Evolutionary conservation across 768 basidiomycete genomes (phyloP), one percentile per base, ranked within the genome.

Genomic region (Lentinula guzmanii): DNA sequence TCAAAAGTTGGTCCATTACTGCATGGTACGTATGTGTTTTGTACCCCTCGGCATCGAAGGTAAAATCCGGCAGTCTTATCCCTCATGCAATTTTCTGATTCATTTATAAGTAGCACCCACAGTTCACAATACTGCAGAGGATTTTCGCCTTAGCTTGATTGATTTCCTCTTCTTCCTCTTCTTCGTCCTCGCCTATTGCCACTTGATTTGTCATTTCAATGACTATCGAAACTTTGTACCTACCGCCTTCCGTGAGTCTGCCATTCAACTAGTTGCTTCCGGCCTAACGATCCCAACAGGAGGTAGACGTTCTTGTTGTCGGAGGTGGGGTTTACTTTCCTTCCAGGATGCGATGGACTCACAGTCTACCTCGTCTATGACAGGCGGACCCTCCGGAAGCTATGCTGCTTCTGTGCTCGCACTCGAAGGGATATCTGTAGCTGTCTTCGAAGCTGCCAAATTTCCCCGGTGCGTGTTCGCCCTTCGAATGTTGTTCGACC

Each of bases 291-390:
- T 28, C 51, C 64, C 34, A 55, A 9, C 58, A 81, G 79, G 74
- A 78, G 58, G 70, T 75, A 18, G 74, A 77, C 50, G 72, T 82
- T 61, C 76, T 82, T 15, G 65, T 82, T 54, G 73, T 82, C n/a
- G 81, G 81, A 42, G 61, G 61, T 61, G 9, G 11, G 52, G 41
- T 16, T 57, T 16, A 6, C 39, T n/a, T 43, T 43, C 15, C 33
- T n/a, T 34, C 52, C 18, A 11, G 33, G 21, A 21, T 18, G 53
- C 37, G 46, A 45, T 18, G 7, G 10, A 13, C 5, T 24, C 31
- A 15, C n/a, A 31, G 5, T 43, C n/a, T 28, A 5, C 10, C 46
- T 54, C 16, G 10, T 39, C 16, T 34, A 53, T 51, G 62, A 13
- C 45, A 57, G 72, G 72, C 15, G 72, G 72, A 5, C 72, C 72